Percentiles rank a stretch among this genome's conserved stretches.
These are phyloP conservation scores for Botrytis tulipae DNA, from an alignment of 2,329 filamentous ascomycete genomes.

Conservation along the genomic window DNA sequence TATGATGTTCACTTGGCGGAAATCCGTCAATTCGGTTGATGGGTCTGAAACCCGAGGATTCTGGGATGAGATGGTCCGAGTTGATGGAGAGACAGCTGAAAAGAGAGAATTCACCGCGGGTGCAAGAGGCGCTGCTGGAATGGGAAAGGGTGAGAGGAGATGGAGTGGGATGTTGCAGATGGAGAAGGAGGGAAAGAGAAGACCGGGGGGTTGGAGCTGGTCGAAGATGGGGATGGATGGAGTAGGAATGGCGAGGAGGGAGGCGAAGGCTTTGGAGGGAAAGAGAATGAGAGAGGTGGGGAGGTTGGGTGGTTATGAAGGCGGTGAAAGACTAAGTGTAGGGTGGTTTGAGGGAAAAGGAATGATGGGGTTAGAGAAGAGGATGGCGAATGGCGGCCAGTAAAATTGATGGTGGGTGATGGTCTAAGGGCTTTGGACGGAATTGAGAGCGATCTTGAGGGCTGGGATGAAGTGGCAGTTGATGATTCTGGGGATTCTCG, in stretches of 20 bases:
- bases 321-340: neutral
- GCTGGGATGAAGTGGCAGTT: neutral
- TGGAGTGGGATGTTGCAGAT: slow-evolving; percentile 10
- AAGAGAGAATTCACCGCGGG: slow-evolving; percentile 27
- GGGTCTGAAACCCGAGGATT: neutral
- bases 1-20: slow-evolving; percentile 11
- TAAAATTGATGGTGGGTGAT: neutral
- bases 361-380: slow-evolving; percentile 4
- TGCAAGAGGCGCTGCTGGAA: neutral
- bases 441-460: slow-evolving; percentile 4
- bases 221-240: slow-evolving; percentile 18
- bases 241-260: slow-evolving; percentile 7
- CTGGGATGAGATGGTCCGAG: slow-evolving; percentile 22
- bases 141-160: slow-evolving; percentile 3
- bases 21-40: neutral
- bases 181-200: slow-evolving; percentile 15
- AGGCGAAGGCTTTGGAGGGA: slow-evolving; percentile 4
- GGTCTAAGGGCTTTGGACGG: neutral
- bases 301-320: slow-evolving; percentile 13
- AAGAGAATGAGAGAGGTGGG: slow-evolving; percentile 16
- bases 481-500: neutral
- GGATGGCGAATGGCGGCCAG: neutral
- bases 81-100: slow-evolving; percentile 26
- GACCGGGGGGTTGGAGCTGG: slow-evolving; percentile 11
- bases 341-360: neutral